These are phyloP conservation scores for Mycosphaerelloides madeirae DNA, from an alignment of 2,329 filamentous ascomycete species.

Conservation along the genomic window DNA sequence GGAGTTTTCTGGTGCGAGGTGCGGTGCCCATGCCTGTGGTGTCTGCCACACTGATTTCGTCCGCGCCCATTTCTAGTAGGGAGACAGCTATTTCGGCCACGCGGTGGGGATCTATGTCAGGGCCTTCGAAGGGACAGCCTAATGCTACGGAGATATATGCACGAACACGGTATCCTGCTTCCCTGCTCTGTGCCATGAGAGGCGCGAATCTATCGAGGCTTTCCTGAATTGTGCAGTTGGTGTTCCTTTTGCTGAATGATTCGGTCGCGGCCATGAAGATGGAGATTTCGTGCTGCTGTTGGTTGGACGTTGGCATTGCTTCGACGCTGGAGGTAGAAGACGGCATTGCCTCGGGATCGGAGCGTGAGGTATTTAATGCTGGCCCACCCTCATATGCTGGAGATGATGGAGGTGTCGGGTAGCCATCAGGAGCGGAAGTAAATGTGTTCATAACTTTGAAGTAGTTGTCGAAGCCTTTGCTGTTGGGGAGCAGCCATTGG, in stretches of 20 bases:
- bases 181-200: conserved; percentile 65
- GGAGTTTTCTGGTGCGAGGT: conserved; percentile 60
- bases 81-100: conserved; percentile 59
- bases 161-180: conserved; percentile 61
- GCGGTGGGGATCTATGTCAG: conserved; percentile 54
- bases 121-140: conserved; percentile 71
- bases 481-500: conserved; percentile 76
- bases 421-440: conserved; percentile 40
- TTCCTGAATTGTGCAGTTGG: conserved; percentile 73
- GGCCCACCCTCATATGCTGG: conserved; percentile 35
- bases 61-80: conserved; percentile 78
- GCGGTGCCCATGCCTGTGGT: conserved; percentile 87
- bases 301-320: conserved; percentile 28
- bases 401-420: conserved; percentile 43
- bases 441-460: conserved; percentile 46
- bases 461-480: conserved; percentile 65
- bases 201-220: conserved; percentile 66
- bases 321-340: conserved; percentile 33
- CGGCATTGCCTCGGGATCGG: conserved; percentile 41
- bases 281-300: conserved; percentile 59
- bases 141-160: conserved; percentile 78
- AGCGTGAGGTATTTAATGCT: conserved; percentile 39
- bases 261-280: conserved; percentile 82
- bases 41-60: conserved; percentile 85
- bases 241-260: conserved; percentile 72